These are phyloP conservation scores for Populus tomentosa DNA, from an alignment of 441 rosid species.

Conservation along the genomic window DNA sequence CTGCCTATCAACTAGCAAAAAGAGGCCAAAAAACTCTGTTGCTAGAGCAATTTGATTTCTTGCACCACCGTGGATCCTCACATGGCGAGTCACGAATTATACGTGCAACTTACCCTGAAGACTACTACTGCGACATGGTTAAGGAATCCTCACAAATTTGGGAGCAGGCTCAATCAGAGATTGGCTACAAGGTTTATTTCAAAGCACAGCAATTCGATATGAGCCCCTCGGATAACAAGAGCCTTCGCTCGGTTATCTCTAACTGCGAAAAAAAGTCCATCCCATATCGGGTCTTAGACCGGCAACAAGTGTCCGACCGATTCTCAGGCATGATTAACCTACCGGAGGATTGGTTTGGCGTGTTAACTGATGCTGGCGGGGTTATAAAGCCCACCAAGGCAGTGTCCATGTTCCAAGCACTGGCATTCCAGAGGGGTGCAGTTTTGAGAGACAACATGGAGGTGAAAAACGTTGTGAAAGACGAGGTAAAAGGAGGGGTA, in stretches of 20 bases:
- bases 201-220: conserved; percentile 64
- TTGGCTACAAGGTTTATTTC: conserved; percentile 72
- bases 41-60: conserved; percentile 79
- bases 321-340: conserved; percentile 52
- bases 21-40: conserved; percentile 59
- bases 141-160: conserved; percentile 45
- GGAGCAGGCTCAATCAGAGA: conserved; percentile 66
- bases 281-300: conserved; percentile 36
- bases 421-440: conserved; percentile 55
- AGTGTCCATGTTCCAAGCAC: conserved; percentile 75
- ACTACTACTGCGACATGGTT: conserved; percentile 66
- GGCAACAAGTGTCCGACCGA: conserved; percentile 22
- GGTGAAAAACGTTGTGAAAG: conserved; percentile 43
- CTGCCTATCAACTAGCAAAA: conserved; percentile 68
- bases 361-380: conserved; percentile 58
- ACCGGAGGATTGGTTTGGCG: conserved; percentile 68
- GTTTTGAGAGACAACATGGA: conserved; percentile 53
- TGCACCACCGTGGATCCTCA: conserved; percentile 89
- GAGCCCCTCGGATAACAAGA: conserved; percentile 45
- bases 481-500: conserved; percentile 45
- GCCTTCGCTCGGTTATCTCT: conserved; percentile 42
- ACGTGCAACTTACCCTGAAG: conserved; percentile 73
- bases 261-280: conserved; percentile 40
- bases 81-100: conserved; percentile 94
- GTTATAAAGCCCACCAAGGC: conserved; percentile 85